phyloP scores from a whole-genome alignment of 2,329 filamentous ascomycete genomes.

The Pestalotiopsis sp. region DNA sequence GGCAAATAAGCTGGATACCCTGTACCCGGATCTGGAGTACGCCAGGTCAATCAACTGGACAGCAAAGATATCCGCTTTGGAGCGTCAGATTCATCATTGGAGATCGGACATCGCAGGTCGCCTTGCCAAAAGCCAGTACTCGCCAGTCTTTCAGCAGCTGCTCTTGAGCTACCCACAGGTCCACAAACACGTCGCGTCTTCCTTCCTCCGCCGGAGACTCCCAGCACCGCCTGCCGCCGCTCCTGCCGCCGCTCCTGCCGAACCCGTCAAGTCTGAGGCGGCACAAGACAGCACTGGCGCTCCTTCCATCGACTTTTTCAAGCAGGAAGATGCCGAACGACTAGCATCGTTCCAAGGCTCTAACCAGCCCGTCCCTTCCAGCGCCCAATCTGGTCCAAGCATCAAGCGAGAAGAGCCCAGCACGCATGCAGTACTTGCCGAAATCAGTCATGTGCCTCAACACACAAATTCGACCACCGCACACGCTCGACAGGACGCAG shows the following conservation, averaged over 20 bases:
- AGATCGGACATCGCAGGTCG: not conserved
- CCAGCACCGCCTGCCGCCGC: no score
- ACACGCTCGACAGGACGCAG: not conserved
- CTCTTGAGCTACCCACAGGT: not conserved
- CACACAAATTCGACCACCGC: not conserved
- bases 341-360: no score
- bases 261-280: not conserved
- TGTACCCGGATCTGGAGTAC: not conserved
- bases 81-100: not conserved
- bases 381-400: no score
- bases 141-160: not conserved
- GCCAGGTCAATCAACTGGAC: not conserved
- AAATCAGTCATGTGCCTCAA: not conserved
- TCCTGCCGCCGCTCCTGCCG: not conserved
- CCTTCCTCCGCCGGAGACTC: not conserved
- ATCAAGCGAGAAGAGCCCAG: no score
- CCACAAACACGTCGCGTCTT: not conserved
- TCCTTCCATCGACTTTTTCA: no score
- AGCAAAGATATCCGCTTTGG: not conserved
- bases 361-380: no score
- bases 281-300: not conserved
- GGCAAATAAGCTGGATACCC: not conserved
- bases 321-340: no score
- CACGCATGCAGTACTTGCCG: no score
- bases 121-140: not conserved